Evolutionary conservation across 2,329 filamentous ascomycete species (phyloP).

Genomic region (Apiospora marii): DNA sequence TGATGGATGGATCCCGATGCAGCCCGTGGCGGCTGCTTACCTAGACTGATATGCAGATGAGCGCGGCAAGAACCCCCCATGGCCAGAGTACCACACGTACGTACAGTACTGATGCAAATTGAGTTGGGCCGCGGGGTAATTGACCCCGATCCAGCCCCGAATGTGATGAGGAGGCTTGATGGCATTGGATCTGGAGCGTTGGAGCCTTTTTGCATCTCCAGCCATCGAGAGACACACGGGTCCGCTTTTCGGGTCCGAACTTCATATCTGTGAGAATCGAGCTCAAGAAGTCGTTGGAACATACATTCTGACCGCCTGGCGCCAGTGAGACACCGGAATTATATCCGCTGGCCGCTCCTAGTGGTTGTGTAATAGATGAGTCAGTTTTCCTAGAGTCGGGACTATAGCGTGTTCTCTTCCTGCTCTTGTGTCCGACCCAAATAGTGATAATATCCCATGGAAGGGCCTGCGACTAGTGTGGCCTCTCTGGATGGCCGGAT

Average conservation of each 20-base stretch:
- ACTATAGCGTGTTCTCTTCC: not conserved
- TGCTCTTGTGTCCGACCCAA: not conserved
- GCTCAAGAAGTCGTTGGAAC: conserved; percentile 18
- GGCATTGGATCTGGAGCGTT: not conserved
- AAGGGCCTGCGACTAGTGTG: not conserved
- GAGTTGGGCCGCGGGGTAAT: conserved; percentile 22
- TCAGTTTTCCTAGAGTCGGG: not conserved
- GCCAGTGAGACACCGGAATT: not conserved
- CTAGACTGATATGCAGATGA: conserved; percentile 17
- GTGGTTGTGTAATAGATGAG: not conserved
- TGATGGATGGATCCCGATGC: conserved; percentile 20
- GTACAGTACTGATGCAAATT: not conserved
- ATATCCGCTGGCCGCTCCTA: not conserved
- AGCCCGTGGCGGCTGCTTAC: conserved; percentile 19
- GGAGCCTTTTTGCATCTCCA: not conserved
- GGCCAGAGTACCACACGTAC: not conserved
- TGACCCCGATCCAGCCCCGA: conserved; percentile 20
- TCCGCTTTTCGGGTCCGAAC: conserved; percentile 18
- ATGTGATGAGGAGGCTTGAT: conserved; percentile 10
- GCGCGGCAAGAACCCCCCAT: conserved; percentile 1
- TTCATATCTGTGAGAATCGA: not conserved
- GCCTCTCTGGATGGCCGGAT: not conserved
- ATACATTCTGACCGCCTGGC: conserved; percentile 9
- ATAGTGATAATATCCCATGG: not conserved
- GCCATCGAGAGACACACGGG: conserved; percentile 15